These are phyloP conservation scores for Lablab purpureus DNA, from an alignment of 306 rosid species.

Conservation along the genomic window DNA sequence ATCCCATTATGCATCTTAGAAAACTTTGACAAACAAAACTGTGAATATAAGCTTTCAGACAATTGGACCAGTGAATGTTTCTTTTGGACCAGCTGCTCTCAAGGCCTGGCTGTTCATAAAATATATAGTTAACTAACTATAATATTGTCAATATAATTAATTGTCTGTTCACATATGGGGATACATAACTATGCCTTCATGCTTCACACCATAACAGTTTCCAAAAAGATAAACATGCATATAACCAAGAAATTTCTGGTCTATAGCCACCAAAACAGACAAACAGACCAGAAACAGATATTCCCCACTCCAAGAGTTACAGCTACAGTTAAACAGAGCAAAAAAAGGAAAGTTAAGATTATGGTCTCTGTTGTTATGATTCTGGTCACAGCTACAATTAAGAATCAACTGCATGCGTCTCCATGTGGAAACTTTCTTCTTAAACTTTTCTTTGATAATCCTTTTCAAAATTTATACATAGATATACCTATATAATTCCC, in stretches of 20 bases:
- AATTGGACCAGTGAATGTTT: too few relatives aligned
- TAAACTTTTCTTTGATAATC: background rate
- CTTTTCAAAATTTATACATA: background rate
- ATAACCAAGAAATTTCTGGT: background rate
- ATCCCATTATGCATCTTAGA: background rate
- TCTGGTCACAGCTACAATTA: background rate
- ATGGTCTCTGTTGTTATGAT: slow-evolving; percentile 12
- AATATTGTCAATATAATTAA: background rate
- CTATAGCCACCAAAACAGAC: background rate
- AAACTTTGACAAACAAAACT: background rate
- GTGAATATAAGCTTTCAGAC: background rate
- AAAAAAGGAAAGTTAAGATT: background rate
- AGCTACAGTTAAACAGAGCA: background rate
- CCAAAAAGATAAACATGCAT: slow-evolving; percentile 31
- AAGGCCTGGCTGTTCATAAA: background rate
- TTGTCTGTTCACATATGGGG: background rate
- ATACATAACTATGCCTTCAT: slow-evolving; percentile 11
- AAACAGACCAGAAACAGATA: background rate
- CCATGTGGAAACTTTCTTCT: background rate
- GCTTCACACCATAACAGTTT: background rate
- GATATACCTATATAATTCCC: background rate
- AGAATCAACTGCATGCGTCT: background rate
- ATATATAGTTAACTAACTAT: background rate
- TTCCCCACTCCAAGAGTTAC: background rate
- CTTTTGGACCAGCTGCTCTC: too few relatives aligned